These are phyloP conservation scores for Nepenthes mirabilis DNA, from an alignment of 148 eudicot genomes.

Conservation along the genomic window DNA sequence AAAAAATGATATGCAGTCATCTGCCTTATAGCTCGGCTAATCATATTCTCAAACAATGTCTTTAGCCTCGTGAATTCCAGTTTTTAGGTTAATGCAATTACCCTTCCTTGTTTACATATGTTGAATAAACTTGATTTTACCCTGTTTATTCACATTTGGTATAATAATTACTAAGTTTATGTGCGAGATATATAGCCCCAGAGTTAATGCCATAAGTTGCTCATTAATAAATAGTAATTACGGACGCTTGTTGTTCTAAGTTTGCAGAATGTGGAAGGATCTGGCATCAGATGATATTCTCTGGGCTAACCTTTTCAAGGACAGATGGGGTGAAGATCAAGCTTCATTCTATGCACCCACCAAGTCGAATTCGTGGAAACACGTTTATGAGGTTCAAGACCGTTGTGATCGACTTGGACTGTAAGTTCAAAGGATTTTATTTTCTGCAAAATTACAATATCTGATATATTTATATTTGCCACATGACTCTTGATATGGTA, in stretches of 20 bases:
- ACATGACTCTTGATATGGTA: background rate
- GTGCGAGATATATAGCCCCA: too few species aligned
- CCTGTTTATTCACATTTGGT: too few species aligned
- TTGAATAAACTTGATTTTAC: background rate
- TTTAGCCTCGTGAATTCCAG: too few species aligned
- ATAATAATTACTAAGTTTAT: too few species aligned
- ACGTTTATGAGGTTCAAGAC: slow-evolving; percentile 61
- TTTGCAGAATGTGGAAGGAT: slow-evolving; percentile 76
- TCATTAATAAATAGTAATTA: background rate
- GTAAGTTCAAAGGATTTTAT: slow-evolving; percentile 26
- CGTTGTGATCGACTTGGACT: slow-evolving; percentile 80
- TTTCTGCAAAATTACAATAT: background rate
- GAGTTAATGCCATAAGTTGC: too few species aligned
- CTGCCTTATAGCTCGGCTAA: too few species aligned
- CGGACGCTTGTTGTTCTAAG: slow-evolving; percentile 19
- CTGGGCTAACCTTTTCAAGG: slow-evolving; percentile 58
- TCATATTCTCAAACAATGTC: too few species aligned
- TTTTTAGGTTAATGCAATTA: too few species aligned
- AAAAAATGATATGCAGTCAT: too few species aligned
- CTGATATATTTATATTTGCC: background rate
- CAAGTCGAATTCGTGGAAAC: slow-evolving; percentile 62
- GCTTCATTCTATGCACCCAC: slow-evolving; percentile 41
- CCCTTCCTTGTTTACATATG: background rate
- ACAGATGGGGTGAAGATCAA: slow-evolving; percentile 65
- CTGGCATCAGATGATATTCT: slow-evolving; percentile 53